Percentiles rank a stretch among this genome's conserved stretches.
Conservation (phyloP, 2,329 filamentous ascomycete species). For the Ceratocystis smalleyi region DNA sequence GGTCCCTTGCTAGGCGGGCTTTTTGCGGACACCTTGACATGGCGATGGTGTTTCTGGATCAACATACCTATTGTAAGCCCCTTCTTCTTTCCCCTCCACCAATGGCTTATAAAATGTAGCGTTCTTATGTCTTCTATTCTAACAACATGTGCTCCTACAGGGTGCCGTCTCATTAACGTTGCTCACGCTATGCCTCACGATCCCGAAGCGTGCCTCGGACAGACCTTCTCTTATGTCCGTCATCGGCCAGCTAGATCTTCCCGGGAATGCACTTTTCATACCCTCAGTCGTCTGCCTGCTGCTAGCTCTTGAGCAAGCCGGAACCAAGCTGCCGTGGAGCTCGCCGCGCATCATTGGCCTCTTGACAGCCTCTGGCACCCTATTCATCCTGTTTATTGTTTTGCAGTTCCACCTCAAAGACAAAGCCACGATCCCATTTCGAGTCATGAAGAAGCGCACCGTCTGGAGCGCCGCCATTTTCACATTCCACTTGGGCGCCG, state of each 20-base stretch:
- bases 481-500: conserved; percentile 27
- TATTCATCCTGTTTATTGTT: conserved; percentile 25
- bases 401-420: conserved; percentile 28
- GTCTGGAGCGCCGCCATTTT: conserved; percentile 26
- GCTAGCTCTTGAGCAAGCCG: conserved; percentile 29
- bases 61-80: conserved; percentile 23
- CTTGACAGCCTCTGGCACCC: conserved; percentile 23
- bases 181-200: conserved; percentile 6
- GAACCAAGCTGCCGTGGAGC: conserved; percentile 21
- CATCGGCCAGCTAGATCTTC: conserved; percentile 22
- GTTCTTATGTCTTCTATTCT: not conserved
- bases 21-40: conserved; percentile 21
- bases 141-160: not conserved
- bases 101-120: not conserved
- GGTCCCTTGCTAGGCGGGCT: conserved; percentile 20
- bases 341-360: conserved; percentile 19
- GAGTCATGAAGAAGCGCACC: conserved; percentile 28
- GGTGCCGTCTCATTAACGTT: conserved; percentile 11
- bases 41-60: conserved; percentile 25
- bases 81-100: not conserved
- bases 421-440: conserved; percentile 30
- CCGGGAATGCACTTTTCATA: conserved; percentile 18
- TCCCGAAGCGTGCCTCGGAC: conserved; percentile 16
- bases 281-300: conserved; percentile 25
- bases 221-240: conserved; percentile 19